phyloP scores from a whole-genome alignment of 2,329 filamentous ascomycete species.

The Fusarium euwallaceae region DNA sequence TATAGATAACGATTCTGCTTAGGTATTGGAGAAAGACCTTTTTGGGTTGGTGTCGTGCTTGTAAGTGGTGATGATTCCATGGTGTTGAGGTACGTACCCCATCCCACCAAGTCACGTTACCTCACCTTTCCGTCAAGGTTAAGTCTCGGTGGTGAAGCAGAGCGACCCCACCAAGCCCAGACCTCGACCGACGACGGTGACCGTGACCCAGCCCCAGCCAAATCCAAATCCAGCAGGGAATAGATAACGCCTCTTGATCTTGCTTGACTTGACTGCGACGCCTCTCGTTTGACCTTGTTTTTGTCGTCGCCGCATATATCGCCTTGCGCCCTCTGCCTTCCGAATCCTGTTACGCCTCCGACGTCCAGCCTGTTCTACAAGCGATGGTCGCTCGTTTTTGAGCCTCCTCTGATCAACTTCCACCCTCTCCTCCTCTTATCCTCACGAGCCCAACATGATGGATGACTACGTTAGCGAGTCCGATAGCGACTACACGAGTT shows the following conservation, averaged over 20 bases:
- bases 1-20: slow-evolving; percentile 7
- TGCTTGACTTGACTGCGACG: slow-evolving; percentile 8
- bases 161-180: slow-evolving; percentile 39
- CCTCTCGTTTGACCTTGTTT: slow-evolving; percentile 2
- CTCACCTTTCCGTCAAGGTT: slow-evolving; percentile 18
- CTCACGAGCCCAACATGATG: slow-evolving; percentile 67
- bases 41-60: background rate
- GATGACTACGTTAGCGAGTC: slow-evolving; percentile 98
- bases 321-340: background rate
- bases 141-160: background rate
- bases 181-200: slow-evolving; percentile 18
- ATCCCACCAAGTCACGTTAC: slow-evolving; percentile 42
- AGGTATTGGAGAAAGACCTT: background rate
- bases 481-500: slow-evolving; percentile 98
- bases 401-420: slow-evolving; percentile 37
- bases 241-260: slow-evolving; percentile 30
- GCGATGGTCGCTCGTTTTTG: slow-evolving; percentile 48
- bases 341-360: slow-evolving; percentile 7
- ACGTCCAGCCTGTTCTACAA: slow-evolving; percentile 12
- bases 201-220: slow-evolving; percentile 12
- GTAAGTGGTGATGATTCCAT: slow-evolving; percentile 13
- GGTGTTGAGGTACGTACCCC: slow-evolving; percentile 26
- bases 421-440: slow-evolving; percentile 15
- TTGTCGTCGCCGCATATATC: background rate
- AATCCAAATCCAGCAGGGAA: slow-evolving; percentile 24